Evolutionary conservation across 257 asterid species (phyloP).

Genomic region (Petrea volubilis): DNA sequence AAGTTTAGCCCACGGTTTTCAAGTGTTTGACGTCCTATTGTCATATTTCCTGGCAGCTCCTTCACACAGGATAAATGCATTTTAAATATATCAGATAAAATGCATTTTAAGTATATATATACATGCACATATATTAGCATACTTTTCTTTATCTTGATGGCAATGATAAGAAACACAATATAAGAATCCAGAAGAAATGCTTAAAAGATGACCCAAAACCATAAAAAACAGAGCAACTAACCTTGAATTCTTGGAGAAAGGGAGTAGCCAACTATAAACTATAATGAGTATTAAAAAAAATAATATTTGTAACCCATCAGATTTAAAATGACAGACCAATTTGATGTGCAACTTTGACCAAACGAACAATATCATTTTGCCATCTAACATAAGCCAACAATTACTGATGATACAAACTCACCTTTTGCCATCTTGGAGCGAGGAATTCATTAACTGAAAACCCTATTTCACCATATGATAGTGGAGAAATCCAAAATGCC

Average conservation of each 20-base stretch:
- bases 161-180: not conserved
- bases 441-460: slow-evolving; percentile 52
- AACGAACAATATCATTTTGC: not conserved
- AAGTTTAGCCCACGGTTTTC: slow-evolving; percentile 50
- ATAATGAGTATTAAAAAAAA: no score
- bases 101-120: no score
- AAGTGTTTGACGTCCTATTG: slow-evolving; percentile 52
- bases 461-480: slow-evolving; percentile 60
- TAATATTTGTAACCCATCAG: no score
- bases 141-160: not conserved
- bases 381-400: not conserved
- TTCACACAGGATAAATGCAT: slow-evolving; percentile 12
- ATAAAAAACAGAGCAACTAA: not conserved
- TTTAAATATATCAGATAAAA: no score
- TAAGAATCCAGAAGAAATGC: not conserved
- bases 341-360: not conserved
- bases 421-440: slow-evolving; percentile 64
- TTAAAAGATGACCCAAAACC: not conserved
- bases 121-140: not conserved
- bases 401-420: slow-evolving; percentile 16
- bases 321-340: not conserved
- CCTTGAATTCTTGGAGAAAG: not conserved
- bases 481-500: slow-evolving; percentile 68
- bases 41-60: slow-evolving; percentile 39
- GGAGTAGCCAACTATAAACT: no score